Conservation (phyloP, 2,329 filamentous ascomycete genomes). For the Colletotrichum siamense region DNA sequence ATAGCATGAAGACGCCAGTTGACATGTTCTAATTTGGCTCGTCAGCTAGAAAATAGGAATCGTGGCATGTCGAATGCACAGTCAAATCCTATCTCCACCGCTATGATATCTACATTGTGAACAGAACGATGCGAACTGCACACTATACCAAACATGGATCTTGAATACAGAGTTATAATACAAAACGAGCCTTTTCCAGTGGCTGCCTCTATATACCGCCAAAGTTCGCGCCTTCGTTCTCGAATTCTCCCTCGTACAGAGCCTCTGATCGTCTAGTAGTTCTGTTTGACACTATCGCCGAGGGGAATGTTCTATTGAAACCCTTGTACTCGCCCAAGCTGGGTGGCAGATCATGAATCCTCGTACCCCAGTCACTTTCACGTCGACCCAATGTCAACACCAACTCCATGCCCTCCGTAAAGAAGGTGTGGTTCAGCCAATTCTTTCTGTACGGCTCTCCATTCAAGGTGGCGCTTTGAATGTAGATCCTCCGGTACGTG, state of each 20-base stretch:
- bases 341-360: conserved; percentile 65
- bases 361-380: conserved; percentile 71
- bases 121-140: background rate
- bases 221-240: background rate
- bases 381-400: conserved; percentile 64
- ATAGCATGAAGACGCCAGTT: background rate
- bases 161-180: background rate
- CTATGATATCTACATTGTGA: background rate
- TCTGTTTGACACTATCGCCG: conserved; percentile 11
- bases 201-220: background rate
- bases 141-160: background rate
- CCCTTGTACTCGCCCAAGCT: conserved; percentile 50
- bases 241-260: background rate
- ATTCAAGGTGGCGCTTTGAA: conserved; percentile 69
- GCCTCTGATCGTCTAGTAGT: background rate
- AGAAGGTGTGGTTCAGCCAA: conserved; percentile 74
- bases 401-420: conserved; percentile 66
- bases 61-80: background rate
- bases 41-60: background rate
- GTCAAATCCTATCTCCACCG: background rate
- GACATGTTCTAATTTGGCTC: background rate
- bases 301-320: conserved; percentile 26
- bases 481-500: conserved; percentile 61
- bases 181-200: background rate
- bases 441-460: conserved; percentile 66